phyloP scores from a whole-genome alignment of 2,329 filamentous ascomycete genomes.

The Geoglossum cookeanum region DNA sequence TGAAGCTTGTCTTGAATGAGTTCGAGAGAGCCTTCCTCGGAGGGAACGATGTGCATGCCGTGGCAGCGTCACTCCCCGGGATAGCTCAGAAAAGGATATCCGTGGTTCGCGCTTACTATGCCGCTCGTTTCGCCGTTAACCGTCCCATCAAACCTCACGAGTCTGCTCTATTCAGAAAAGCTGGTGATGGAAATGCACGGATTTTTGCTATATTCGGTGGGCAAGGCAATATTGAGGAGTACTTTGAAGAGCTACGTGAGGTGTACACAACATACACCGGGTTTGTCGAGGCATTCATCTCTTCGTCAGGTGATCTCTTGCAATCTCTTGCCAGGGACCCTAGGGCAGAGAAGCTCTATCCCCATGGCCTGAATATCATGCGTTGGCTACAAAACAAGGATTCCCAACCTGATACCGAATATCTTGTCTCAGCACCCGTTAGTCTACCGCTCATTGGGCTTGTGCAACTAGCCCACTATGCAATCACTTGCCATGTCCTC shows the following conservation, averaged over 20 bases:
- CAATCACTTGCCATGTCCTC: constrained; percentile 79
- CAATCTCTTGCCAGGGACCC: constrained; percentile 67
- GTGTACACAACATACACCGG: constrained; percentile 80
- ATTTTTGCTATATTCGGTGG: constrained; percentile 93
- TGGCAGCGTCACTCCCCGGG: constrained; percentile 69
- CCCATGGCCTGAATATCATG: constrained; percentile 91
- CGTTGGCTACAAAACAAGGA: constrained; percentile 81
- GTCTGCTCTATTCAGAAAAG: constrained; percentile 78
- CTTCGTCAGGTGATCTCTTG: constrained; percentile 66
- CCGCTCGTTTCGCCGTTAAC: constrained; percentile 65
- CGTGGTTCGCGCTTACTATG: constrained; percentile 81
- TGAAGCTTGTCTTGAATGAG: constrained; percentile 84
- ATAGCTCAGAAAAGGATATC: constrained; percentile 84
- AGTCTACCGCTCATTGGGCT: constrained; percentile 92
- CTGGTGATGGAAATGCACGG: constrained; percentile 61
- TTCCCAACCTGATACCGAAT: constrained; percentile 80
- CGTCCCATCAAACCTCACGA: constrained; percentile 80
- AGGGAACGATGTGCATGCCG: constrained; percentile 88
- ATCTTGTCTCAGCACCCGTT: constrained; percentile 83
- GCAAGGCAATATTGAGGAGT: constrained; percentile 98
- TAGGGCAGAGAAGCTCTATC: constrained; percentile 82
- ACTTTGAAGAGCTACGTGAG: constrained; percentile 91
- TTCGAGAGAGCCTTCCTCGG: constrained; percentile 90
- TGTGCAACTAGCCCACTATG: constrained; percentile 89
- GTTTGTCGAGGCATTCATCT: constrained; percentile 73